These are phyloP conservation scores for Cladosporium oxysporum DNA, from an alignment of 2,329 filamentous ascomycete species.

Conservation along the genomic window DNA sequence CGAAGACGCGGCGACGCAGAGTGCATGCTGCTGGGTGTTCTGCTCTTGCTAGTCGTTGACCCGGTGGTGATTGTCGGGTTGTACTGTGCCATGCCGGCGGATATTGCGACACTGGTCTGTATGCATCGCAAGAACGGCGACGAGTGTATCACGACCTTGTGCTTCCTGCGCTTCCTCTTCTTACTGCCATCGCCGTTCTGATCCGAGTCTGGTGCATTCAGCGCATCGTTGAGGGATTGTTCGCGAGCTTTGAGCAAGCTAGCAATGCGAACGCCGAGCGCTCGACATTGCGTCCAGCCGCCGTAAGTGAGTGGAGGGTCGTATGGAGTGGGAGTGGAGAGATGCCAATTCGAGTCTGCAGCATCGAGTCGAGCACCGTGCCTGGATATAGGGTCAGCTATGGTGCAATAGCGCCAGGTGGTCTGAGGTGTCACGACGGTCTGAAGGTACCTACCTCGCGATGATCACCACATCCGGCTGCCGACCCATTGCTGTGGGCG, in stretches of 20 bases:
- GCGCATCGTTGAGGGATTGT: slow-evolving; percentile 27
- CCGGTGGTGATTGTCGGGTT: slow-evolving; percentile 42
- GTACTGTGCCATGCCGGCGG: slow-evolving; percentile 76
- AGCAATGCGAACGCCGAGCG: slow-evolving; percentile 81
- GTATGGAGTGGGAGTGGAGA: slow-evolving; percentile 90
- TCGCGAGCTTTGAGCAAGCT: slow-evolving; percentile 61
- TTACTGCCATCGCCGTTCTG: slow-evolving; percentile 14
- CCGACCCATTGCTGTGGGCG: slow-evolving; percentile 28
- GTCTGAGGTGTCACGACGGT: not conserved
- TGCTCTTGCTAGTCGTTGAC: slow-evolving; percentile 30
- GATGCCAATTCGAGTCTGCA: slow-evolving; percentile 92
- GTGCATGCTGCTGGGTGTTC: slow-evolving; percentile 34
- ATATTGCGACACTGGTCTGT: slow-evolving; percentile 86
- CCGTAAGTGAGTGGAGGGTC: slow-evolving; percentile 93
- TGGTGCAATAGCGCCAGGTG: not conserved
- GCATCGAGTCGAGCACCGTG: slow-evolving; percentile 94
- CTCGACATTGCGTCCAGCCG: slow-evolving; percentile 84
- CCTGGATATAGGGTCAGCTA: slow-evolving; percentile 46
- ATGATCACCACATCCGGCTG: slow-evolving; percentile 53
- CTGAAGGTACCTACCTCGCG: slow-evolving; percentile 43
- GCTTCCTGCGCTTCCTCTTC: slow-evolving; percentile 58
- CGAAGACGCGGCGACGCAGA: slow-evolving; percentile 37
- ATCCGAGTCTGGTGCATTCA: not conserved
- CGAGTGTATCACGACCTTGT: slow-evolving; percentile 82
- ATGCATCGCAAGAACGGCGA: slow-evolving; percentile 94